These are phyloP conservation scores for Monosporascus sp. DNA, from an alignment of 2,329 filamentous ascomycete species.

Conservation along the genomic window DNA sequence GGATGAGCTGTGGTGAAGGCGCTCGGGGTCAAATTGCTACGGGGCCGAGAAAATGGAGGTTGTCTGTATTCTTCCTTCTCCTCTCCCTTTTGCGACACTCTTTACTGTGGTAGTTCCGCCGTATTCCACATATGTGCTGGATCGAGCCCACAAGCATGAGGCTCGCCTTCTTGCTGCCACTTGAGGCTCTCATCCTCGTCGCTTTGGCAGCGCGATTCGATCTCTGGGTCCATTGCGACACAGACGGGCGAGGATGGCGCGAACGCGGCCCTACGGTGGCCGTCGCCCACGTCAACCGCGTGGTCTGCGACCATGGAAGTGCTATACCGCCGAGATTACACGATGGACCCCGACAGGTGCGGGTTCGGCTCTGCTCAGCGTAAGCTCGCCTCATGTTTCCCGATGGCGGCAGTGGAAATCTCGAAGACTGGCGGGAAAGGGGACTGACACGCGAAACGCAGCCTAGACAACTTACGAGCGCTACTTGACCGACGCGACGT, in stretches of 20 bases:
- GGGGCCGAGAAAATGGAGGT: too few relatives aligned
- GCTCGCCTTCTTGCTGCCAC: background rate
- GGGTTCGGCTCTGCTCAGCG: conserved; percentile 10
- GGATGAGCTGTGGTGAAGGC: too few relatives aligned
- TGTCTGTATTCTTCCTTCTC: too few relatives aligned
- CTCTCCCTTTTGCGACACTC: too few relatives aligned
- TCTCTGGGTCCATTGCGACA: conserved; percentile 1
- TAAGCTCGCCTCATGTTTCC: background rate
- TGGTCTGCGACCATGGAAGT: conserved; percentile 7
- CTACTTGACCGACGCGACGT: conserved; percentile 7
- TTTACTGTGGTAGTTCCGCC: too few relatives aligned
- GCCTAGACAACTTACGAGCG: conserved; percentile 9
- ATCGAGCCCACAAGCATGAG: background rate
- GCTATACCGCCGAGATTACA: conserved; percentile 5
- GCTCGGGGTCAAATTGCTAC: too few relatives aligned
- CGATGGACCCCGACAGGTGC: conserved; percentile 13
- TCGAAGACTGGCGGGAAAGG: background rate
- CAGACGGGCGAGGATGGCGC: conserved; percentile 7
- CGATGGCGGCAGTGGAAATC: too few relatives aligned
- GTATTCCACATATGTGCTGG: too few relatives aligned
- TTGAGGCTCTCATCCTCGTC: background rate
- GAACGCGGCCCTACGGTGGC: conserved; percentile 1
- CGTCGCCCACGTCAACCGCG: conserved; percentile 8
- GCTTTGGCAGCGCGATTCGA: conserved; percentile 4
- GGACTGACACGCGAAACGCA: background rate